Evolutionary conservation across 106 monocot species (phyloP).

Genomic region (Narthecium ossifragum): DNA sequence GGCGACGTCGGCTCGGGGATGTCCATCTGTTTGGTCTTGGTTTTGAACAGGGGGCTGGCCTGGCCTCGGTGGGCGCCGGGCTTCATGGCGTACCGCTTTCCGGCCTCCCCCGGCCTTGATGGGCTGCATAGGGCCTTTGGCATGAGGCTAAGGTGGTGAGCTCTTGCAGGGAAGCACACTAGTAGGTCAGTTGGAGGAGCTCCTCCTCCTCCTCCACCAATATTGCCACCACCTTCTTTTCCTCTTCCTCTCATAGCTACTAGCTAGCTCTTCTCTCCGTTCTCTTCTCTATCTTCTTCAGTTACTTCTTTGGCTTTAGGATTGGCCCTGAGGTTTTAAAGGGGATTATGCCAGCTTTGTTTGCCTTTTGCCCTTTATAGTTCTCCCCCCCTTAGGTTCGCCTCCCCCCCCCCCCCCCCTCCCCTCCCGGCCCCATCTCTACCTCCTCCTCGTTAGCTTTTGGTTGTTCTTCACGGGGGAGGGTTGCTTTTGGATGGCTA

Average conservation of each 20-base stretch:
- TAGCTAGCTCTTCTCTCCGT: background rate
- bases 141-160: constrained; percentile 53
- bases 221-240: constrained; percentile 1
- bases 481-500: too few relatives aligned
- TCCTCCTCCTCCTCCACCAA: constrained; percentile 21
- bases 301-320: background rate
- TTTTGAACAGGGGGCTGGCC: constrained; percentile 37
- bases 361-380: constrained; percentile 10
- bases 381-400: background rate
- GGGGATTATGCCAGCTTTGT: constrained; percentile 19
- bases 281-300: background rate
- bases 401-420: background rate
- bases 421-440: background rate
- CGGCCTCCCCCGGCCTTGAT: constrained; percentile 27
- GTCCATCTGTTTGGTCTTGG: constrained; percentile 11
- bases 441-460: constrained; percentile 16
- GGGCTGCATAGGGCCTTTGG: constrained; percentile 79
- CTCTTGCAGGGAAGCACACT: constrained; percentile 72
- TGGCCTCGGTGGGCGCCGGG: constrained; percentile 6
- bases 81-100: constrained; percentile 6
- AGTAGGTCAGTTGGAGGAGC: constrained; percentile 51
- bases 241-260: constrained; percentile 6
- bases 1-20: constrained; percentile 72
- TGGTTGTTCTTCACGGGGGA: constrained; percentile 18
- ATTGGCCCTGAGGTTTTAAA: constrained; percentile 7